These are phyloP conservation scores for Sporothrix pseudoabietina DNA, from an alignment of 2,329 filamentous ascomycete genomes.

Conservation along the genomic window DNA sequence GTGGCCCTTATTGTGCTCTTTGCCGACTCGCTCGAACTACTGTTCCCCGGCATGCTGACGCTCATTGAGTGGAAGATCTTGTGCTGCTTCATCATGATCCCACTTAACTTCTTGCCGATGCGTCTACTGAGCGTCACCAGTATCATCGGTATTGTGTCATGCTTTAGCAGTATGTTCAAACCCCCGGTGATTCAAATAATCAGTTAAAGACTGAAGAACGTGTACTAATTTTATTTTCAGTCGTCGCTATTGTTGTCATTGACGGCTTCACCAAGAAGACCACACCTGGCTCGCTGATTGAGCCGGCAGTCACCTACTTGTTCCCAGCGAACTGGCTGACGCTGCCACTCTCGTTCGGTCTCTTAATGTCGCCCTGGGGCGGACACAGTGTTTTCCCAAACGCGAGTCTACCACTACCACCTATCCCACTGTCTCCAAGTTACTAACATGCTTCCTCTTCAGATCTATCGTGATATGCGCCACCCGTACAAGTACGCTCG, in stretches of 20 bases:
- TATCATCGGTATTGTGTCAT: conserved; percentile 87
- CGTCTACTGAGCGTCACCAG: conserved; percentile 86
- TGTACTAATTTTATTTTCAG: conserved; percentile 46
- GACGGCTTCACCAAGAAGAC: conserved; percentile 85
- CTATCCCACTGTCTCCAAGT: not conserved
- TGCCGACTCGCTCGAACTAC: conserved; percentile 78
- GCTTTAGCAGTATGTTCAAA: conserved; percentile 73
- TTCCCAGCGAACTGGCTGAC: conserved; percentile 86
- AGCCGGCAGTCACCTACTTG: conserved; percentile 77
- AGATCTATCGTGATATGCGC: conserved; percentile 65
- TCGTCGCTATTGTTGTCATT: conserved; percentile 78
- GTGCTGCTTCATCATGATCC: conserved; percentile 75
- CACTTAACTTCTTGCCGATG: conserved; percentile 82
- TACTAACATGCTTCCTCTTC: not conserved
- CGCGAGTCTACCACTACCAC: conserved; percentile 41
- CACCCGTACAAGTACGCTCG: conserved; percentile 77
- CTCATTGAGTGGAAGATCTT: conserved; percentile 80
- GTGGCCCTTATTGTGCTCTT: conserved; percentile 93
- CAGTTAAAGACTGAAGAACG: too few relatives aligned
- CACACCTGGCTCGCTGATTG: conserved; percentile 76
- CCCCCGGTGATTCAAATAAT: too few relatives aligned
- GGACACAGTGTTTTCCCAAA: conserved; percentile 78
- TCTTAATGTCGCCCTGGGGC: conserved; percentile 77
- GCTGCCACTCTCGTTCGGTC: conserved; percentile 82
- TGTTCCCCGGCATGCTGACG: conserved; percentile 70